These are phyloP conservation scores for Ceratocystis albifundus DNA, from an alignment of 2,329 filamentous ascomycete species.

Conservation along the genomic window DNA sequence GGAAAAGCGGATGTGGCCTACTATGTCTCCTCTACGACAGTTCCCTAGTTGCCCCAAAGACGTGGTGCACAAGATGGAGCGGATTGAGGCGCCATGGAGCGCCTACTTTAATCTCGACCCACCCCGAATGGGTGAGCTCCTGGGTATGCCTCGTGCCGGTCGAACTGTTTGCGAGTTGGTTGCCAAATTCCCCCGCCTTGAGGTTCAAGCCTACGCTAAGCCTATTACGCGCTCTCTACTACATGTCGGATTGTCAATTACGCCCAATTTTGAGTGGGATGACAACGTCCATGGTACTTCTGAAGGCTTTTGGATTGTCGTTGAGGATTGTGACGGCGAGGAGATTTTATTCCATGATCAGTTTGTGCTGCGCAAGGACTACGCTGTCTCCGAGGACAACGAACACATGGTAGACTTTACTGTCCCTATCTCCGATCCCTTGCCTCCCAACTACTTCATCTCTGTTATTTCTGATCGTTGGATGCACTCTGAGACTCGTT, in stretches of 20 bases:
- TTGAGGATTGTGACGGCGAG: slow-evolving; percentile 95
- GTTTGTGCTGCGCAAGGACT: slow-evolving; percentile 82
- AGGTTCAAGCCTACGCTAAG: slow-evolving; percentile 86
- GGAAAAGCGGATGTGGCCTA: slow-evolving; percentile 99
- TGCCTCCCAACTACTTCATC: slow-evolving; percentile 98
- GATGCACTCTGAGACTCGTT: slow-evolving; percentile 94
- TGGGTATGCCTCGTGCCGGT: slow-evolving; percentile 82
- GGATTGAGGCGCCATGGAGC: slow-evolving; percentile 85
- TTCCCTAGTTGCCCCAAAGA: slow-evolving; percentile 74
- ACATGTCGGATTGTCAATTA: slow-evolving; percentile 77
- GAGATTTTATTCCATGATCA: slow-evolving; percentile 91
- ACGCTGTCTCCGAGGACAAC: slow-evolving; percentile 71
- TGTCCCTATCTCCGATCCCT: slow-evolving; percentile 89
- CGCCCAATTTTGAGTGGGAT: slow-evolving; percentile 94
- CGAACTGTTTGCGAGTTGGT: slow-evolving; percentile 75
- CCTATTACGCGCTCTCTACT: slow-evolving; percentile 92
- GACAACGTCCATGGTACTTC: slow-evolving; percentile 74
- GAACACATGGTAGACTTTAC: slow-evolving; percentile 95
- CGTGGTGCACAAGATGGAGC: slow-evolving; percentile 81
- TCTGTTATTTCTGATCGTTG: slow-evolving; percentile 88
- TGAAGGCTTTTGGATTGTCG: slow-evolving; percentile 93
- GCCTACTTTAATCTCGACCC: slow-evolving; percentile 95
- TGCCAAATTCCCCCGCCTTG: slow-evolving; percentile 82
- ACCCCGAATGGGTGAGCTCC: slow-evolving; percentile 86
- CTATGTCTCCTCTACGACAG: slow-evolving; percentile 89